Conservation (phyloP, 106 monocot genomes). For the Dioscorea dumetorum region DNA sequence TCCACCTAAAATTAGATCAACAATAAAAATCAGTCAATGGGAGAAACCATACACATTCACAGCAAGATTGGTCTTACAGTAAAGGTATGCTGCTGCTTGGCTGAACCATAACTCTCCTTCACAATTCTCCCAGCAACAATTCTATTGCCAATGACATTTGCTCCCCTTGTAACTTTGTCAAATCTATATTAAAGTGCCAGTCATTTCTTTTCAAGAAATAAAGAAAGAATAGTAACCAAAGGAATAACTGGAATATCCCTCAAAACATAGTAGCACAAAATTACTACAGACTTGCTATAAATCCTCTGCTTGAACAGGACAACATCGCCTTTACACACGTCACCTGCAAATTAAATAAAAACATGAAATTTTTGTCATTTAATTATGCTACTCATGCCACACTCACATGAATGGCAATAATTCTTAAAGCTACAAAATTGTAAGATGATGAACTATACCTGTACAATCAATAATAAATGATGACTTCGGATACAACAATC, state of each 20-base stretch:
- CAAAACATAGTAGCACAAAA: not conserved
- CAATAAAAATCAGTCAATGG: not conserved
- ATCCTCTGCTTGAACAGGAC: constrained; percentile 85
- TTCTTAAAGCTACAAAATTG: too few species aligned
- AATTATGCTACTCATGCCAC: too few species aligned
- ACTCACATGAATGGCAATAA: too few species aligned
- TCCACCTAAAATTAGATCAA: constrained; percentile 51
- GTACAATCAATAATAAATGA: too few species aligned
- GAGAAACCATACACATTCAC: not conserved
- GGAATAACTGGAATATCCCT: not conserved
- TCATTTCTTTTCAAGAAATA: not conserved
- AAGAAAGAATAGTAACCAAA: not conserved
- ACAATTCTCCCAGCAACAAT: constrained; percentile 68
- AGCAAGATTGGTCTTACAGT: constrained; percentile 39
- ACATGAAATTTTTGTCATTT: too few species aligned
- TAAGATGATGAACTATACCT: too few species aligned
- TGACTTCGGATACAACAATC: too few species aligned
- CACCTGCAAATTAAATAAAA: constrained; percentile 34
- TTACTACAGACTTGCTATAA: constrained; percentile 40
- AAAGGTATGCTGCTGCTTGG: constrained; percentile 93
- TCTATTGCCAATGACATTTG: constrained; percentile 59
- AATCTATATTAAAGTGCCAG: constrained; percentile 19
- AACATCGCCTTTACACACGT: constrained; percentile 82
- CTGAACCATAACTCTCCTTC: constrained; percentile 84
- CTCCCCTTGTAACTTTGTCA: constrained; percentile 60